phyloP scores from a whole-genome alignment of 495 filamentous ascomycete species.

The Penicillium coffeae region DNA sequence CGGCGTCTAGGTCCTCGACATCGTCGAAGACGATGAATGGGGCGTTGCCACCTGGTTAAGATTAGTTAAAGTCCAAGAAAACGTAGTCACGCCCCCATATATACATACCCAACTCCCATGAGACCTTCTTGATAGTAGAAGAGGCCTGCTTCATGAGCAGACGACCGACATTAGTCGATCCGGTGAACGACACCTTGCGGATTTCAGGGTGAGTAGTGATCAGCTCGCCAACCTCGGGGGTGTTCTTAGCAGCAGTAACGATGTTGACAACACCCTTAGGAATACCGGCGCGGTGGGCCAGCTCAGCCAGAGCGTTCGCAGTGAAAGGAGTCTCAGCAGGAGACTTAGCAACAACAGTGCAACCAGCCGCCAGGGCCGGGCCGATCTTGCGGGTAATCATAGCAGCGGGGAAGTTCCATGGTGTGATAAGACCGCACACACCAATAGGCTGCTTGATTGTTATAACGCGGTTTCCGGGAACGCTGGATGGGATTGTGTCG shows the following conservation, averaged over 20 bases:
- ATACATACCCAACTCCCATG: slow-evolving; percentile 82
- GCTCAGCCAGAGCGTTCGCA: slow-evolving; percentile 74
- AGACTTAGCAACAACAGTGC: slow-evolving; percentile 81
- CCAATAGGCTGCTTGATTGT: slow-evolving; percentile 86
- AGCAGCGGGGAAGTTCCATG: slow-evolving; percentile 93
- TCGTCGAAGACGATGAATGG: slow-evolving; percentile 86
- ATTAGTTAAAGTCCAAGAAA: too few relatives aligned
- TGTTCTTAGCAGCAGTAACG: slow-evolving; percentile 66
- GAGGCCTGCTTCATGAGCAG: slow-evolving; percentile 82
- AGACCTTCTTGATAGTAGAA: slow-evolving; percentile 78
- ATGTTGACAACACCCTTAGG: slow-evolving; percentile 84
- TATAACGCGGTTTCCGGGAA: slow-evolving; percentile 68
- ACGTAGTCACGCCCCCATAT: too few relatives aligned
- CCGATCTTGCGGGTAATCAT: slow-evolving; percentile 91
- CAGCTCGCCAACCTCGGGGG: slow-evolving; percentile 65
- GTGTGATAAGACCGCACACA: slow-evolving; percentile 92
- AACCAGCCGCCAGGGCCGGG: slow-evolving; percentile 77
- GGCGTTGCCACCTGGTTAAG: slow-evolving; percentile 88
- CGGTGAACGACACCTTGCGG: slow-evolving; percentile 87
- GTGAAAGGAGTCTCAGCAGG: slow-evolving; percentile 86
- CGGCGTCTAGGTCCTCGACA: slow-evolving; percentile 63
- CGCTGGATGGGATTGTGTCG: slow-evolving; percentile 68
- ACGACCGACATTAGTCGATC: slow-evolving; percentile 80
- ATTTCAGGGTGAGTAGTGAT: slow-evolving; percentile 69
- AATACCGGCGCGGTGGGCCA: slow-evolving; percentile 78